Percentiles rank a stretch among this genome's conserved stretches.
Conservation (phyloP, 371 early-diverging fungal species). For the Mortierella sp. region DNA sequence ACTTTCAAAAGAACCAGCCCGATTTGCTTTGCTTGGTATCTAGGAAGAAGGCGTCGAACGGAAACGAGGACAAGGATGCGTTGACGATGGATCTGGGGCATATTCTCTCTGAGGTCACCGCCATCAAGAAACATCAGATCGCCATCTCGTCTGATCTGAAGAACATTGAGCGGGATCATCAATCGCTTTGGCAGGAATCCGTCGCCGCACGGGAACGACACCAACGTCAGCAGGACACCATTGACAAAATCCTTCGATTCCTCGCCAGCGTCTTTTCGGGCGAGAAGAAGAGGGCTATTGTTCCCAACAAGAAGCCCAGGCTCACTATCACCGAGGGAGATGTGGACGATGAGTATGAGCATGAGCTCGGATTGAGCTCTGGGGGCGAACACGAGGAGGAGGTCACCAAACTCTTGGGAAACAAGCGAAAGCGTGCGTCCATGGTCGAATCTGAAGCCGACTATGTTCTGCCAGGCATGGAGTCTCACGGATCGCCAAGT, state of each 20-base stretch:
- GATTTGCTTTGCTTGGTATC: constrained; percentile 69
- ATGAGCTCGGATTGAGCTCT: neutral
- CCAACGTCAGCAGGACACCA: constrained; percentile 90
- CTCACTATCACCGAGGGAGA: constrained; percentile 54
- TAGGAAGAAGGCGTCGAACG: constrained; percentile 69
- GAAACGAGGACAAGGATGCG: constrained; percentile 63
- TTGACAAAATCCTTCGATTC: constrained; percentile 90
- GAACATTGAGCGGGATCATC: constrained; percentile 89
- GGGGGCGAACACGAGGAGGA: constrained; percentile 31
- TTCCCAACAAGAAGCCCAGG: constrained; percentile 65
- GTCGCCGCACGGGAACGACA: constrained; percentile 80
- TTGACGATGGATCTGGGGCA: constrained; percentile 66
- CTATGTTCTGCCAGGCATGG: constrained; percentile 30
- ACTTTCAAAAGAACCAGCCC: constrained; percentile 69
- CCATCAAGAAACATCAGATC: constrained; percentile 91
- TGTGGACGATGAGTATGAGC: constrained; percentile 11
- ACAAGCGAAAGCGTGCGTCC: constrained; percentile 33
- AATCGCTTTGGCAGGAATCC: constrained; percentile 91
- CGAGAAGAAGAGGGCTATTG: constrained; percentile 70
- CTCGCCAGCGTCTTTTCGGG: constrained; percentile 82
- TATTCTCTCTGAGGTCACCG: constrained; percentile 84
- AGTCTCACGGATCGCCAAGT: constrained; percentile 5
- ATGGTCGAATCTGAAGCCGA: constrained; percentile 35
- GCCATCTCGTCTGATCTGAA: constrained; percentile 90
- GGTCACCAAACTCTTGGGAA: constrained; percentile 26